phyloP scores from a whole-genome alignment of 208 protist species.

The Leishmania arabica region DNA sequence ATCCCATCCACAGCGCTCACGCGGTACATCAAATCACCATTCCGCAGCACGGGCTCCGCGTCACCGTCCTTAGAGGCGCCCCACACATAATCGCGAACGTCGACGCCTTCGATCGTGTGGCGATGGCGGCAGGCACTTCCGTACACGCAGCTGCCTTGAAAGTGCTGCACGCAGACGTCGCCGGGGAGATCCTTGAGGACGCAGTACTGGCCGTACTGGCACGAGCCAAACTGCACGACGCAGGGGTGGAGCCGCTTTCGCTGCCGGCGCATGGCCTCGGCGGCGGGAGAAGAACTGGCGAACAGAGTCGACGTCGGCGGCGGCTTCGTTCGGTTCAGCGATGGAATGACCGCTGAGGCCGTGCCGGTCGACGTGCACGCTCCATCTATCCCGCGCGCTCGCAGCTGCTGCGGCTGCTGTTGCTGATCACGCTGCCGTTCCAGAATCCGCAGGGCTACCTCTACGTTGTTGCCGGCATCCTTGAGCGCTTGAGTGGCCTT shows the following conservation, averaged over 20 bases:
- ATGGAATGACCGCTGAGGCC: conserved; percentile 9
- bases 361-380: background rate
- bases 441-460: conserved; percentile 52
- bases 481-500: conserved; percentile 66
- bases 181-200: conserved; percentile 61
- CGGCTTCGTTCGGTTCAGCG: conserved; percentile 7
- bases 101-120: conserved; percentile 73
- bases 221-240: conserved; percentile 74
- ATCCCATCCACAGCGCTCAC: background rate
- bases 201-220: conserved; percentile 64
- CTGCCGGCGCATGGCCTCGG: conserved; percentile 7
- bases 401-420: conserved; percentile 15
- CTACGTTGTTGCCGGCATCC: conserved; percentile 59
- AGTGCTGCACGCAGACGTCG: conserved; percentile 78
- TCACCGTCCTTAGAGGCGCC: conserved; percentile 4
- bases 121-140: conserved; percentile 49
- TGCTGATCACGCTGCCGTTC: conserved; percentile 38
- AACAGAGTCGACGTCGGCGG: background rate
- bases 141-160: conserved; percentile 67
- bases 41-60: background rate
- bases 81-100: conserved; percentile 44
- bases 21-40: conserved; percentile 4
- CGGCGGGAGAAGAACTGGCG: background rate
- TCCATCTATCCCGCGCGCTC: background rate
- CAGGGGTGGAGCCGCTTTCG: conserved; percentile 54